Evolutionary conservation across 2,329 filamentous ascomycete species (phyloP).

Genomic region (Fusarium tricinctum): DNA sequence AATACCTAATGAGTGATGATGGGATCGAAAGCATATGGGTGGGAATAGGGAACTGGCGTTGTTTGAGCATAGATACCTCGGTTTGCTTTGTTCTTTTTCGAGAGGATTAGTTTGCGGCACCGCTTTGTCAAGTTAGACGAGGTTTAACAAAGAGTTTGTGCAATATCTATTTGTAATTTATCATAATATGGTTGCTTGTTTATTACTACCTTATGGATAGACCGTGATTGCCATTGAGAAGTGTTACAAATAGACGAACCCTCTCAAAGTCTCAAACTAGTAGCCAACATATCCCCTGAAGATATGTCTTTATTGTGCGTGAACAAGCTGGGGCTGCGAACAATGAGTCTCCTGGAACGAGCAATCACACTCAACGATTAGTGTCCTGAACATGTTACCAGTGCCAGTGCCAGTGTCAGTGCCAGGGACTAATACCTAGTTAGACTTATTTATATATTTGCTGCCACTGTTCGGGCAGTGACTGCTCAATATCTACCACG

Average conservation of each 20-base stretch:
- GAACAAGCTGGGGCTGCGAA: background rate
- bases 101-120: constrained; percentile 12
- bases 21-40: constrained; percentile 32
- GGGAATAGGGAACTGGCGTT: constrained; percentile 41
- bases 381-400: background rate
- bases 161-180: constrained; percentile 2
- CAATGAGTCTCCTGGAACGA: background rate
- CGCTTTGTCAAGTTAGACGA: constrained; percentile 25
- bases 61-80: constrained; percentile 45
- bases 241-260: background rate
- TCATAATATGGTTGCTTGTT: background rate
- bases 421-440: background rate
- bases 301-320: too few species aligned
- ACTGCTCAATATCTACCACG: background rate
- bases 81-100: constrained; percentile 34
- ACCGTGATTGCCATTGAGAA: background rate
- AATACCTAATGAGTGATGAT: constrained; percentile 53
- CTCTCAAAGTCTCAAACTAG: too few species aligned
- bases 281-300: too few species aligned
- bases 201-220: background rate
- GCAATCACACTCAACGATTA: background rate
- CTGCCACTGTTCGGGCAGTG: background rate
- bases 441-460: background rate
- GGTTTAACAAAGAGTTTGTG: constrained; percentile 22
- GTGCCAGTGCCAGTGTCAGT: background rate